A percentile compares a stretch with the other conserved stretches of the same genome.
phyloP scores from a whole-genome alignment of 495 filamentous ascomycete species.

The Xylaria cubensis region DNA sequence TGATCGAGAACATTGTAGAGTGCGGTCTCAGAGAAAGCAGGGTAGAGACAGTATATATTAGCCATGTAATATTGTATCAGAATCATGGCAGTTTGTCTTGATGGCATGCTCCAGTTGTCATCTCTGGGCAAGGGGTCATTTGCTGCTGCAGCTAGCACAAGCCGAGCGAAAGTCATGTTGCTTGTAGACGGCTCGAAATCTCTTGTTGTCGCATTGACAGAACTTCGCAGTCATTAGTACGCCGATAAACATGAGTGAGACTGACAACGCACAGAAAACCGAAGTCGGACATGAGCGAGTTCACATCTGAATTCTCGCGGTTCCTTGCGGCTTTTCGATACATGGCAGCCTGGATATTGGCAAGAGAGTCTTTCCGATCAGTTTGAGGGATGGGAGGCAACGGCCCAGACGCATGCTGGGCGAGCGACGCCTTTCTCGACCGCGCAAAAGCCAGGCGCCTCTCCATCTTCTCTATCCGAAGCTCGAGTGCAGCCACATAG shows the following conservation, averaged over 20 bases:
- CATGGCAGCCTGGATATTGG: conserved; percentile 63
- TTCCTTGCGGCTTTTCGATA: conserved; percentile 64
- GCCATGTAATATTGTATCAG: conserved; percentile 83
- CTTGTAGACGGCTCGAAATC: conserved; percentile 88
- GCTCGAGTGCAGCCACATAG: conserved; percentile 91
- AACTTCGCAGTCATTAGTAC: conserved; percentile 53
- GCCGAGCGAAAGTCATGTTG: conserved; percentile 84
- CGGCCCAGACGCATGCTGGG: conserved; percentile 53
- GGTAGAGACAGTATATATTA: conserved; percentile 78
- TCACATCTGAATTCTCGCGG: conserved; percentile 76
- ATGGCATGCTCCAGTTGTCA: conserved; percentile 64
- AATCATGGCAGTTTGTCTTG: conserved; percentile 65
- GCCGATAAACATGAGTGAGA: conserved; percentile 10
- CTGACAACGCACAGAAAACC: conserved; percentile 69
- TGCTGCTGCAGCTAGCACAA: conserved; percentile 76
- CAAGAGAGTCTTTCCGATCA: conserved; percentile 63
- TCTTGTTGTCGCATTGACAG: conserved; percentile 88
- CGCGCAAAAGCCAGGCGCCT: conserved; percentile 68
- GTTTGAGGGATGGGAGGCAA: conserved; percentile 45
- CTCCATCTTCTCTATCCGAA: conserved; percentile 84
- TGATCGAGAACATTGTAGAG: conserved; percentile 79
- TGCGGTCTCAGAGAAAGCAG: conserved; percentile 76
- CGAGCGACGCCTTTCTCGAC: conserved; percentile 61
- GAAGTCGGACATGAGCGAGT: conserved; percentile 81
- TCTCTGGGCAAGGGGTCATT: conserved; percentile 67